Conservation (phyloP, 2,329 filamentous ascomycete species). For the Coniochaeta prunicola region DNA sequence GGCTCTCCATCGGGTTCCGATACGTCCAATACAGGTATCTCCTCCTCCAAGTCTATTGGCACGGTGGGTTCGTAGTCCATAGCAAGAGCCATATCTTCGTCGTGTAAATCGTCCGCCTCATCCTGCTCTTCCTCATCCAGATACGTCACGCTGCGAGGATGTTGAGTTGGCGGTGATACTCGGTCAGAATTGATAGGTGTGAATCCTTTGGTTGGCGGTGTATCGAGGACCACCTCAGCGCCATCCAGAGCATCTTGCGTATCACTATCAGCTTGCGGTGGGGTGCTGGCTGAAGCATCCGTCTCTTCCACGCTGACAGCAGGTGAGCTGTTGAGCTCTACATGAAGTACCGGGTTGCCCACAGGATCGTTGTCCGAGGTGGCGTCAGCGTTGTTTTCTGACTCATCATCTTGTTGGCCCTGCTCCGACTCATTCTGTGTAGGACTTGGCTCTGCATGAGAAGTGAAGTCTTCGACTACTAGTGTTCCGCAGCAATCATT, state of each 20-base stretch:
- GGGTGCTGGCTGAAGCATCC: neutral
- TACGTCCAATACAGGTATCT: slow-evolving; percentile 13
- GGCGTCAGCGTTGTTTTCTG: neutral
- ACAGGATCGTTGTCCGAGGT: neutral
- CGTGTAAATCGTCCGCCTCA: slow-evolving; percentile 7
- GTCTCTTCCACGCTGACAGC: neutral
- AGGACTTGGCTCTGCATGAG: neutral
- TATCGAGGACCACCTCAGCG: neutral
- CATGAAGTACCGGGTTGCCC: neutral
- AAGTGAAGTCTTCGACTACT: neutral
- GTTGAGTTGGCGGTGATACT: slow-evolving; percentile 7
- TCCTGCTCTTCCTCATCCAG: slow-evolving; percentile 4
- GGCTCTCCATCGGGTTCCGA: slow-evolving; percentile 2
- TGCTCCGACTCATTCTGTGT: neutral
- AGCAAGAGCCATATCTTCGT: slow-evolving; percentile 1
- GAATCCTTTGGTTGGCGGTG: slow-evolving; percentile 10
- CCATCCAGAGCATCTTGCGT: neutral
- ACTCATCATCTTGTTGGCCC: neutral
- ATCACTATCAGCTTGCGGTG: neutral
- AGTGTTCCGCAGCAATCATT: neutral
- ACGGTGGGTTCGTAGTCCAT: slow-evolving; percentile 2
- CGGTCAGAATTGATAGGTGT: slow-evolving; percentile 16
- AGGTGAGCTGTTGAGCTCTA: neutral
- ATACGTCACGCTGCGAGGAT: neutral
- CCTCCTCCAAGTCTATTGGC: slow-evolving; percentile 10